Base-by-base conservation (phyloP, 2,329 filamentous ascomycete species). In the Diaporthe australafricana region DNA sequence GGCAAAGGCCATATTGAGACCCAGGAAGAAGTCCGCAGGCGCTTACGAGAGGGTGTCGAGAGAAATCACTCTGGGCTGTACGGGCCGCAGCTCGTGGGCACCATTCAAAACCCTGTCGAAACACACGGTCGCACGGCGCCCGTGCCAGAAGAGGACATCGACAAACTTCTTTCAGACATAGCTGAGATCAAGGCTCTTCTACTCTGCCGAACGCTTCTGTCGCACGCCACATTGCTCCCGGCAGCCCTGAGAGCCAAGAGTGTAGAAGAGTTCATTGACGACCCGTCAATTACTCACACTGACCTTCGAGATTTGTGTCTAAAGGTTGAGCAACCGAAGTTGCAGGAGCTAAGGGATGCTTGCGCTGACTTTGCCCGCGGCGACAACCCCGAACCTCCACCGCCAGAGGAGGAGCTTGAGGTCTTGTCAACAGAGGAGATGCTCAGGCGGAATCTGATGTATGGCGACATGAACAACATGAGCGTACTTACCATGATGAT, bases 341-440 rank as follows among this genome's bases (percentile, higher is more conserved):
- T 87, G 2, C 84, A 88, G 73, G 84, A 86, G 55, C 82, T 87
- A 27, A 81, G 85, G 52, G 85, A 88, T 76, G 85, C 85, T 17
- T 87, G 85, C 74, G 86, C 85, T 5, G 85, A 87, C 75, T 82
- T 87, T 53, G 79, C 81, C 20, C 80, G 84, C 17, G 80, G 79
- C 16, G 81, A 84, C 35, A 76, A 79, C 38, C 73, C 75, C 2
- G 76, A 79, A 3, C 65, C 52, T 22, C 65, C 65, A 20, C 65
- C 52, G 3, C 65, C 50, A 14, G 78, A 81, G 3, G 79, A 81
- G 42, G 78, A 81, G 4, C 80, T 80, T 17, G 80, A 83, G 25
- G 75, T 79, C 14, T 73, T 75, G 5, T 78, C 78, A 5, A 73
- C 79, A 2, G 76, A 79, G 57, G 75, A 79, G 16, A 70, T 77